A percentile compares a stretch with the other conserved stretches of the same genome.
Conservation (phyloP, 225 moss, liverwort and hornwort species). For the Marchantia paleacea region DNA sequence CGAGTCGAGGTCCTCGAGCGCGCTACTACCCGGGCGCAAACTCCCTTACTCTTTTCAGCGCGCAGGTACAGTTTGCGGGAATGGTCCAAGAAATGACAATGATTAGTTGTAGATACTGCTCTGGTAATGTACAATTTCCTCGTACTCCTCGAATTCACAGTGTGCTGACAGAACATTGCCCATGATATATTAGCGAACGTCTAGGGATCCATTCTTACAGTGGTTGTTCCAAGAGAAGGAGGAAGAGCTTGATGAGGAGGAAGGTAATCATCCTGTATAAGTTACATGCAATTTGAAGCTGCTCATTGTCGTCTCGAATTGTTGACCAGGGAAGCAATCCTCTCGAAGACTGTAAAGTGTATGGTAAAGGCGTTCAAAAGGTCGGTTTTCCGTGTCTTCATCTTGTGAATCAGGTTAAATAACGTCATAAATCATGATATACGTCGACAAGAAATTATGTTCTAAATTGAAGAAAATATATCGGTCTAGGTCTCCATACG, state of each 20-base stretch:
- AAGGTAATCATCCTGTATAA: neutral
- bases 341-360: constrained; percentile 63
- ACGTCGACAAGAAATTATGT: neutral
- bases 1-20: constrained; percentile 24
- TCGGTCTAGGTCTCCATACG: neutral
- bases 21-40: constrained; percentile 65
- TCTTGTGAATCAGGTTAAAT: neutral
- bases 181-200: neutral
- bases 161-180: neutral
- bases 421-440: neutral
- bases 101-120: neutral
- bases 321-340: constrained; percentile 82
- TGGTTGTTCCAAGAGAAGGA: neutral
- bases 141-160: neutral
- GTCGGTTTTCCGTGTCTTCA: constrained; percentile 22
- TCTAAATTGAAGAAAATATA: neutral
- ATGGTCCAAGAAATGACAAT: neutral
- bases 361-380: constrained; percentile 75
- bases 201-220: neutral
- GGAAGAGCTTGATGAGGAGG: neutral
- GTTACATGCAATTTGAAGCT: neutral
- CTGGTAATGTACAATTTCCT: no score
- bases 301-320: neutral
- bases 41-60: constrained; percentile 76
- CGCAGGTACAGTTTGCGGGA: constrained; percentile 48